These are phyloP conservation scores for Apiospora koreana DNA, from an alignment of 2,329 filamentous ascomycete genomes.

Conservation along the genomic window DNA sequence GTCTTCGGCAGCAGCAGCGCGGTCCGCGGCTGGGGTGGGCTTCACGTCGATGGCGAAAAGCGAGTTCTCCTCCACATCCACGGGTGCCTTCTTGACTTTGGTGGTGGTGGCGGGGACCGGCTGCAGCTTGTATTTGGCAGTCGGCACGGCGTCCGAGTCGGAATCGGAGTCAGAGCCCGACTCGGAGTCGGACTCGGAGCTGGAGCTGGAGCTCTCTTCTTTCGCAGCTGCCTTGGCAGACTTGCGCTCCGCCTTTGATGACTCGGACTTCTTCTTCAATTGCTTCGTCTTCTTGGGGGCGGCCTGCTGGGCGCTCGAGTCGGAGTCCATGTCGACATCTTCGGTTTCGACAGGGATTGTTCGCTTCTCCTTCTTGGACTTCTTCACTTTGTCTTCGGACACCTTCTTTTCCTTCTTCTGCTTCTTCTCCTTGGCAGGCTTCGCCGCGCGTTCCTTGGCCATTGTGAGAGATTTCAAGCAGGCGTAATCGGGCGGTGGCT, in stretches of 20 bases:
- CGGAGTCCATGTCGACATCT: constrained; percentile 15
- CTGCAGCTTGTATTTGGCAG: not conserved
- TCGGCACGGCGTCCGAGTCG: not conserved
- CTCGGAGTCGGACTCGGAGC: not conserved
- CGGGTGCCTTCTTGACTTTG: constrained; percentile 12
- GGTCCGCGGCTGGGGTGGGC: constrained; percentile 22
- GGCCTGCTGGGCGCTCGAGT: not conserved
- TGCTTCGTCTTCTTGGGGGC: not conserved
- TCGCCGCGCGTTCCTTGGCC: constrained; percentile 26
- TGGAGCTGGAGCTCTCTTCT: not conserved
- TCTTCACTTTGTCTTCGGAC: constrained; percentile 24
- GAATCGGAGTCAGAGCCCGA: constrained; percentile 6
- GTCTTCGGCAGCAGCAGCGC: constrained; percentile 9
- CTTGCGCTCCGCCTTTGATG: too few species aligned
- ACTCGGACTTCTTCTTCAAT: constrained; percentile 48
- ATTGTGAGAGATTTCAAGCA: constrained; percentile 17
- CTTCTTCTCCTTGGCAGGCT: constrained; percentile 19
- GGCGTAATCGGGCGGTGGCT: not conserved
- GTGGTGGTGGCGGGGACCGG: not conserved
- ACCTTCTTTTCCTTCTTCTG: constrained; percentile 23
- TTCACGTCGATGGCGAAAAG: constrained; percentile 29
- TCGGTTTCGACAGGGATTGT: constrained; percentile 15
- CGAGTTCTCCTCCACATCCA: constrained; percentile 15
- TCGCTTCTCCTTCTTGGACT: constrained; percentile 21
- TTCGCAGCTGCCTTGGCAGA: too few species aligned